Evolutionary conservation across 1,284 basidiomycete species (phyloP), one percentile per base, ranked within the genome.

Genomic region (Sporisorium scitamineum): DNA sequence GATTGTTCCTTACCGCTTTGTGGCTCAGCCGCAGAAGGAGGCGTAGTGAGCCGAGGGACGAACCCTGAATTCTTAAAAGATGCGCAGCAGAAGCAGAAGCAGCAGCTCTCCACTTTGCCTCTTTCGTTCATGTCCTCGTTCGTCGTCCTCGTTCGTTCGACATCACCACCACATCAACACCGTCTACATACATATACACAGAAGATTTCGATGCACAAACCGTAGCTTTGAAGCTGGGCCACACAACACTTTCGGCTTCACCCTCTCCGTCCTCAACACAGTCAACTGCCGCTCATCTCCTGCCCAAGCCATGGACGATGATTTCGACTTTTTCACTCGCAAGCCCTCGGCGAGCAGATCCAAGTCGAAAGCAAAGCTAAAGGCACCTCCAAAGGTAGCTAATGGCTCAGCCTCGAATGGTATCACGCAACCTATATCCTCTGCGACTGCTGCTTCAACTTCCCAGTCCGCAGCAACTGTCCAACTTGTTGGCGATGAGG

Each of bases 271-370:
- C 18, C 52, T 10, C 16, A 27, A 39, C 24, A 39, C 53, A 42
- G 18, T 10, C 27, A 27, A 48, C 47, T 48, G 47, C 27, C 2
- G 27, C 27, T 29, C 37, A 5, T 26, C 26, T n/a, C 16, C 18
- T 11, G 24, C 7, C 6, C 39, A 41, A 54, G 62, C n/a, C 27
- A 71, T 71, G 69, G 68, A 70, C 51, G 72, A 76, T 24, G 68
- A 68, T 37, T 31, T 61, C 37, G 64, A 61, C 47, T 71, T 76
- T 32, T 76, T 70, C 65, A 58, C 48, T 6, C 67, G 67, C 53
- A 63, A 48, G 52, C 62, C 60, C 3, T 8, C 26, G 45, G 32
- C 55, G 10, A 59, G 47, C 34, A 57, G 39, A 37, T 45, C 61
- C 11, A 67, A 61, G 29, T 8, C 34, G 8, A 72, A 70, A 44